A percentile compares a stretch with the other conserved stretches of the same genome.
Evolutionary conservation across 129 eudicot genomes (phyloP).

Genomic region (Oenanthe sinensis): DNA sequence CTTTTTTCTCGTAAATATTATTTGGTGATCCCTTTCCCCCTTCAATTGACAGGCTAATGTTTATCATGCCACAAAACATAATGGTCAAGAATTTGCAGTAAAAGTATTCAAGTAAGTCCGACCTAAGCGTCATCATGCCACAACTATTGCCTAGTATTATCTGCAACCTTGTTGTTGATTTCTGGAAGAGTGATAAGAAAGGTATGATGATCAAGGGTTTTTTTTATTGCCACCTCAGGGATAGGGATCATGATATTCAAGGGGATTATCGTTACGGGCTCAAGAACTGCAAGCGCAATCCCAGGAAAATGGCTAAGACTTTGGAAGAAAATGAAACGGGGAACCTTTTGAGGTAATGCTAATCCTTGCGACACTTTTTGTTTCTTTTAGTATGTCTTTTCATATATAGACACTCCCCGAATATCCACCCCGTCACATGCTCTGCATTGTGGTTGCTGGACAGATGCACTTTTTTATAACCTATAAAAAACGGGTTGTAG

Average conservation of each 20-base stretch:
- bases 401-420: no score
- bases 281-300: neutral
- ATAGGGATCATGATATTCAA: neutral
- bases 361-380: neutral
- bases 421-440: neutral
- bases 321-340: constrained; percentile 7
- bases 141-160: no score
- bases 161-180: neutral
- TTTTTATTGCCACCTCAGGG: no score
- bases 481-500: neutral
- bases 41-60: neutral
- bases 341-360: constrained; percentile 3
- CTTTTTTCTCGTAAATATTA: neutral
- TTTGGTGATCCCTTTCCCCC: neutral
- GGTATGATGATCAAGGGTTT: no score
- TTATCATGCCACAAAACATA: constrained; percentile 1
- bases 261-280: neutral
- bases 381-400: neutral
- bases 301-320: neutral
- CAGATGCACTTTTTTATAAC: neutral
- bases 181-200: no score
- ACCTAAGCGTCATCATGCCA: neutral
- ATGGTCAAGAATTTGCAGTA: constrained; percentile 4
- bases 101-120: constrained; percentile 6
- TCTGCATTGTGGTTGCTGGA: neutral